Percentiles rank a stretch among this genome's conserved stretches.
These are phyloP conservation scores for Entomortierella lignicola DNA, from an alignment of 192 early-diverging fungal species.

Conservation along the genomic window DNA sequence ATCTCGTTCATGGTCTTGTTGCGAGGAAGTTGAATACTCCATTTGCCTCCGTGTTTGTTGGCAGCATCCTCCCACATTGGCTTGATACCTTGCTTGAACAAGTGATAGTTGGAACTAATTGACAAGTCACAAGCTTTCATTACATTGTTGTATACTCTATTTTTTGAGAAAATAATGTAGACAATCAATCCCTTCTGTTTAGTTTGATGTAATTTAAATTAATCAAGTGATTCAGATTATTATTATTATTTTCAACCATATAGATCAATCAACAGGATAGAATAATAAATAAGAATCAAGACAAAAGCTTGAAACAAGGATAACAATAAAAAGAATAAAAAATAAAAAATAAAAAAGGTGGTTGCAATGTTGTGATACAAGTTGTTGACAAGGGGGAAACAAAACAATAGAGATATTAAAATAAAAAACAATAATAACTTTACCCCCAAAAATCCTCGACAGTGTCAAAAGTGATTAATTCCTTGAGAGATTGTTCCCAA, in stretches of 20 bases:
- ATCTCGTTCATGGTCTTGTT: conserved; percentile 78
- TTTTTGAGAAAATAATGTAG: not conserved
- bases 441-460: conserved; percentile 99
- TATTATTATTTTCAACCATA: too few relatives aligned
- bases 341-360: too few relatives aligned
- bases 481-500: conserved; percentile 91
- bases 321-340: too few relatives aligned
- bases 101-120: conserved; percentile 90
- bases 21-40: conserved; percentile 81
- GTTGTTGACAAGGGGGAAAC: not conserved
- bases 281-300: too few relatives aligned
- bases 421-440: conserved; percentile 10
- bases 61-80: conserved; percentile 96
- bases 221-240: too few relatives aligned
- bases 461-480: conserved; percentile 88
- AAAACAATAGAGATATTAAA: not conserved
- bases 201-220: not conserved
- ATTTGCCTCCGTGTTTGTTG: conserved; percentile 94
- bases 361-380: too few relatives aligned
- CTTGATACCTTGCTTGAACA: conserved; percentile 93
- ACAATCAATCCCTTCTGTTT: not conserved
- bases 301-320: too few relatives aligned
- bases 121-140: conserved; percentile 77
- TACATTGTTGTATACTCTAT: conserved; percentile 87
- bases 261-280: too few relatives aligned